phyloP scores from a whole-genome alignment of 768 basidiomycete genomes.

The Agrocybe pediades region DNA sequence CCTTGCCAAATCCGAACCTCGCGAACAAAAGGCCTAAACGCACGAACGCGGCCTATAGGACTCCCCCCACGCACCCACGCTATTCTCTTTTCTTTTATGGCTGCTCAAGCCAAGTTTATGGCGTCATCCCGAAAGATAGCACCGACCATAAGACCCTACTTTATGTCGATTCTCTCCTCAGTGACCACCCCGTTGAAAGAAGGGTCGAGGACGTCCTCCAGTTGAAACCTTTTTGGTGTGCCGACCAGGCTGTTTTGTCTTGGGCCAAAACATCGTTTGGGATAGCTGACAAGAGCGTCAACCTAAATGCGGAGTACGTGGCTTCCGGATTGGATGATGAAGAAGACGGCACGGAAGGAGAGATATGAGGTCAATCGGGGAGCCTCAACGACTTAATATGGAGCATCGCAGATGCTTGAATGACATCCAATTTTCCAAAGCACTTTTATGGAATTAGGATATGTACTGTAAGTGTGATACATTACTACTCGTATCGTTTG shows the following conservation, averaged over 20 bases:
- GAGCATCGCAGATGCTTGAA: too few relatives aligned
- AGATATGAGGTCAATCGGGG: too few relatives aligned
- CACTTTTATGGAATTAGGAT: too few relatives aligned
- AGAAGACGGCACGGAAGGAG: too few relatives aligned
- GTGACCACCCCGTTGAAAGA: not conserved
- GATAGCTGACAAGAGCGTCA: too few relatives aligned
- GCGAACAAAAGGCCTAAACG: not conserved
- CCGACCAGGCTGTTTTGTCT: not conserved
- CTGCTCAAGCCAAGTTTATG: slow-evolving; percentile 8
- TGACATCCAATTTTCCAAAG: too few relatives aligned
- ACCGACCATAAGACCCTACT: not conserved
- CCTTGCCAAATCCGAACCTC: not conserved
- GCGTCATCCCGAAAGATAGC: not conserved
- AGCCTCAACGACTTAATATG: too few relatives aligned
- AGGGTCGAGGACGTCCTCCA: not conserved
- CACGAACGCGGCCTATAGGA: not conserved
- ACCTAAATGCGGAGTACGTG: too few relatives aligned
- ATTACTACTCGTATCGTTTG: too few relatives aligned
- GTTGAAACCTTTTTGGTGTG: not conserved
- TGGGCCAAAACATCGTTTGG: too few relatives aligned
- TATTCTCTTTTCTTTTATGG: slow-evolving; percentile 9
- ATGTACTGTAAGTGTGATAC: too few relatives aligned
- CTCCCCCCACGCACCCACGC: not conserved
- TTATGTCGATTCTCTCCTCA: not conserved
- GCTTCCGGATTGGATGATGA: too few relatives aligned